phyloP scores from a whole-genome alignment of 139 green algal species.

The Yamagishiella unicocca region DNA sequence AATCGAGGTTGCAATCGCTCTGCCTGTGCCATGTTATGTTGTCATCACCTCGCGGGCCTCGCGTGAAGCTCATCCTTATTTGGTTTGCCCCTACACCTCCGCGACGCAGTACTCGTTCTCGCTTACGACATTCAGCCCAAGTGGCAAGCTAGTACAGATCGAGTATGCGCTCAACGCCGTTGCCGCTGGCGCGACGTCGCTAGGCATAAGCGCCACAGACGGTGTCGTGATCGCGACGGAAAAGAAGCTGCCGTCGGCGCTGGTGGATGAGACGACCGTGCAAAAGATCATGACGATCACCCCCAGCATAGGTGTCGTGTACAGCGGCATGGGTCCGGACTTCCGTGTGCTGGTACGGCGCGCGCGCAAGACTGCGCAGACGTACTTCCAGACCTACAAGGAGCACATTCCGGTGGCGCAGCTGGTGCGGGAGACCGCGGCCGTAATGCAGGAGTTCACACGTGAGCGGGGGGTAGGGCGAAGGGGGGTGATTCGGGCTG shows the following conservation, averaged over 20 bases:
- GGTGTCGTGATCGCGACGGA: conserved; percentile 99
- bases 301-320: conserved; percentile 95
- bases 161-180: conserved; percentile 99
- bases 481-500: neutral
- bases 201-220: conserved; percentile 97
- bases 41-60: neutral
- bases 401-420: conserved; percentile 98
- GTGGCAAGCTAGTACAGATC: conserved; percentile 98
- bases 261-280: conserved; percentile 93
- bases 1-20: too few species aligned
- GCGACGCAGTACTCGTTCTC: conserved; percentile 79
- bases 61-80: conserved; percentile 4
- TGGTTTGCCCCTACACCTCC: neutral
- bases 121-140: conserved; percentile 98
- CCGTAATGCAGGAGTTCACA: conserved; percentile 99
- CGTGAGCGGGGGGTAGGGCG: conserved; percentile 68
- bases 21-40: too few species aligned
- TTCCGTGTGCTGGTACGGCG: conserved; percentile 96
- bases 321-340: conserved; percentile 99
- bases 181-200: conserved; percentile 90
- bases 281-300: conserved; percentile 95
- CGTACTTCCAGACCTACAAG: conserved; percentile 95
- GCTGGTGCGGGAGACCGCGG: conserved; percentile 94
- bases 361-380: conserved; percentile 85
- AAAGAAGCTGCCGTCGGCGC: conserved; percentile 95